Evolutionary conservation across 108 stramenopile genomes (phyloP), one percentile per base, ranked within the genome.

Genomic region (Skeletonema costatum): DNA sequence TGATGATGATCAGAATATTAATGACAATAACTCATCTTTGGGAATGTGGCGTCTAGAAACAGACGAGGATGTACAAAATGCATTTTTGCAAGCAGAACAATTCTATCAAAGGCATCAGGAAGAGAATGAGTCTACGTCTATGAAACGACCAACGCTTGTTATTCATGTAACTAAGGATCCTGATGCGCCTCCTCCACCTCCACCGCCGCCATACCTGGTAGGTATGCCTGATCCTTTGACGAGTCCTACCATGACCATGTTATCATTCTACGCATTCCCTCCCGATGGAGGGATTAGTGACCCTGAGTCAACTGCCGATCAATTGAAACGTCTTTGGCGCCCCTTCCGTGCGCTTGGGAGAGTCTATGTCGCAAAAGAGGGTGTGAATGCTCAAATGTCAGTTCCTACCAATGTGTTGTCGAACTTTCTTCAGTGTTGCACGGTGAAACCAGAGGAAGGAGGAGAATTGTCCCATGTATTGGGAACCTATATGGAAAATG

Each of bases 331-430:
- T 60, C 56, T 59, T 29, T 99, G 97, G 97, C 83, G 86, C 60
- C 94, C 93, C 2, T 96, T 98, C 69, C 80, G 87, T 39, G 94
- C 93, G 13, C 81, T 97, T 19, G 98, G 98, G 44, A 71, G 98
- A 58, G 85, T 98, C 7, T 99, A 99, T 74, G 97, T 98, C 21
- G 98, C 98, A 17, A 60, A 75, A 4, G 98, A 99, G 74, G 98
- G 98, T 10, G 79, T 97, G 66, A 99, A 99, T 89, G 98, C 98
- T 10, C 98, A 99, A 92, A 98, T 99, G 97, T 87, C 94, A 42
- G 86, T 98, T 30, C 97, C 98, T 3, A 92, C 94, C 32, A 93
- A 90, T 68, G 95, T 96, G 3, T 32, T 85, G 21, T 17, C 61
- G 8, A 60, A 67, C 31, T 80, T 80, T 61, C 56, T 80, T 2